Base-by-base conservation (phyloP, 352 stramenopile species). In the Pseudoperonospora humuli region DNA sequence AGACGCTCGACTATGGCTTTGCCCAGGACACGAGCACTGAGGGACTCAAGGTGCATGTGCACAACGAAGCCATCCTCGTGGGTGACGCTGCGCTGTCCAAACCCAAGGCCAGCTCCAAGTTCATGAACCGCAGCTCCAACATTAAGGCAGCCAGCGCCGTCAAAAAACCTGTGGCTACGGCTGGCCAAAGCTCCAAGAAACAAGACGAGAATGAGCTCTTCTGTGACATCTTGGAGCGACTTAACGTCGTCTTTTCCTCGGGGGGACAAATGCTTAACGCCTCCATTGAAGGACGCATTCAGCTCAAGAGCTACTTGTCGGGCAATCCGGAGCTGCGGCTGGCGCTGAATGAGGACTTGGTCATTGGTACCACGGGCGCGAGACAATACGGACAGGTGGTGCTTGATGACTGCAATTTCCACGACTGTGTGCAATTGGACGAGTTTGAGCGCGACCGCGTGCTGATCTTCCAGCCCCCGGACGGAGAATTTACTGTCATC, bases 261-360 rank as follows among this genome's bases (percentile, higher is more conserved):
- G 95, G 95, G 41, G 96, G 96, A 32, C 95, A 98, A 51, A 94
- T 99, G 47, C 82, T 99, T 38, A 98, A 98, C 55, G 96, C 87
- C 20, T 96, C 88, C 25, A 98, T 99, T 56, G 96, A 99, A 57
- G 96, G 96, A 43, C 96, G 90, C 42, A 94, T 95, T 37, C 92
- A 98, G 70, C 98, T 99, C 84, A 98, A 99, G 74, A 97, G 84
- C 50, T 99, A 98, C 55, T 65, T 99, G 39, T 93, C 86, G n/a
- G 95, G 95, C 38, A 98, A 98, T 70, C 96, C 95, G n/a, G 87
- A 97, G 62, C 65, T 98, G 35, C 71, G 90, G 5, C 63, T 98
- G 3, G 94, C 95, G 24, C 75, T 99, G 21, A 98, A 98, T 63
- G 91, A 98, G 66, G 95, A 98, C 70, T 64, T 98, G 18, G 75